Evolutionary conservation across 1,284 basidiomycete genomes (phyloP), one percentile per base, ranked within the genome.

Genomic region (Apiotrichum porosum): DNA sequence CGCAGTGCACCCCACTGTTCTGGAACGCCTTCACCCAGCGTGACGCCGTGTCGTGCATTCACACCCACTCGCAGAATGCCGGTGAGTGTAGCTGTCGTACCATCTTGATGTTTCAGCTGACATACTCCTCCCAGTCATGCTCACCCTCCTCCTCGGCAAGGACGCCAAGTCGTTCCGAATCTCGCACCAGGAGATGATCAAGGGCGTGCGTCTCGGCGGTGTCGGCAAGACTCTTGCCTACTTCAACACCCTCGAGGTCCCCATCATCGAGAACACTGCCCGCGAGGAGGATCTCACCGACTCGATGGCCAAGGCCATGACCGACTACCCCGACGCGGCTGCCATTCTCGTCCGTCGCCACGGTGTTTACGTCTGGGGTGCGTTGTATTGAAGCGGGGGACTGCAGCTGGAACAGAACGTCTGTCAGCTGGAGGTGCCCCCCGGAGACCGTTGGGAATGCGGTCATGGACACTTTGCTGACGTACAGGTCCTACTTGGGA

Each of bases 151-250:
- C 9, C 87, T 85, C 78, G 76, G 79, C 9, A 75, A 78, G 31
- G 75, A 81, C 24, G 62, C 66, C 23, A 50, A 66, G 30, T 59
- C 58, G 24, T 90, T 90, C 63, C 78, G 77, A 51, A 86, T 90
- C 58, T 86, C 85, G 9, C 87, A 89, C 68, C 85, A 86, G 68
- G 86, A 77, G 64, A 90, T 90, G 88, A 91, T 91, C 69, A 91
- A 90, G 71, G 88, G 88, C 31, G 80, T 91, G 42, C 79, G 85
- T n/a, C 66, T 83, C 18, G 84, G 80, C 10, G 88, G 88, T 4
- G 83, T 79, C 23, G 85, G 84, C 10, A 72, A 76, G 24, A 80
- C 86, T 0, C 68, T 89, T 51, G 84, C 85, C 2, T 90, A 87
- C 71, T 80, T 88, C 45, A 86, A 91, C 69, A 89, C 86, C 3